Evolutionary conservation across 139 green algal genomes (phyloP), one percentile per base, ranked within the genome.

Genomic region (Coelastrella sp.): DNA sequence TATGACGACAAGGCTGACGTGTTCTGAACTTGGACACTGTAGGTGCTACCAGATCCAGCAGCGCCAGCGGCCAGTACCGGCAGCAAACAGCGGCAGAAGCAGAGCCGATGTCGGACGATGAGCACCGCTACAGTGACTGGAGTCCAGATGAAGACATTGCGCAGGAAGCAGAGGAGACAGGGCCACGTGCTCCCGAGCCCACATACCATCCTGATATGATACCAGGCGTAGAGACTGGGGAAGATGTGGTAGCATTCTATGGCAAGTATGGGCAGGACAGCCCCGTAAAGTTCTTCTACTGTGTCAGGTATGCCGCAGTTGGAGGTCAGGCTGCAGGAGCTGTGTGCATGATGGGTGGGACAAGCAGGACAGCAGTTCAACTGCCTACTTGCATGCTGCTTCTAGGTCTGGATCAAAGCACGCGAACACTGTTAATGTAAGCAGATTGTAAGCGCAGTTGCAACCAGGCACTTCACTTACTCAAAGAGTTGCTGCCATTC

Each of bases 201-300:
- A 54, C 57, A 10, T 54, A 78, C 54, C 86, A 95, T 57, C 91
- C 92, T n/a, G 91, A 93, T 74, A 80, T 92, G 11, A 92, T 95
- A 4, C 92, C 93, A 5, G 83, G 92, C n/a, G 94, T 97, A 16
- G 80, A 95, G 61, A 97, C 94, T 16, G 93, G 93, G 22, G 94
- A 97, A 73, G 93, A 97, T 91, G 93, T 97, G 68, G 89, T 97
- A 47, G 95, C 96, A 61, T 97, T 96, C 77, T 98, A 97, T 87
- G 95, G 92, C 16, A 95, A 94, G 65, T 96, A 96, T 83, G 96
- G 96, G 5, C 95, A 98, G 87, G 95, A 98, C 80, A 94, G 92
- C 78, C 66, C 93, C 47, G 92, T 97, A n/a, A 97, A 97, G 88
- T 97, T 98, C 89, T 97, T 98, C 90, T 97, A 97, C 93, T 98